phyloP scores from a whole-genome alignment of 306 rosid genomes.

The Spatholobus suberectus region DNA sequence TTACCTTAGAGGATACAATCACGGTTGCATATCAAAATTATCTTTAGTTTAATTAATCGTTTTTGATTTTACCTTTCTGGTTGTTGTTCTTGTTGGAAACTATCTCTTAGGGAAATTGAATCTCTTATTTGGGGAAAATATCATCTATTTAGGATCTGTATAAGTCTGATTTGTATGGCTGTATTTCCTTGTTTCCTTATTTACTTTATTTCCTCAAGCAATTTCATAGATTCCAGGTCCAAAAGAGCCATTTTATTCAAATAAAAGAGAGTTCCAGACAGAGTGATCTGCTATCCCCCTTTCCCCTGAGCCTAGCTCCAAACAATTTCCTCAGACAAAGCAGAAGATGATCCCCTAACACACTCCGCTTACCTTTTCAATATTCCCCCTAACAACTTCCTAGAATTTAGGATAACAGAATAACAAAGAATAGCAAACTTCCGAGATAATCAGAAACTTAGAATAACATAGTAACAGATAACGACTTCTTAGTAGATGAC shows the following conservation, averaged over 20 bases:
- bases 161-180: background rate
- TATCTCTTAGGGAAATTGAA: background rate
- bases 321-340: background rate
- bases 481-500: background rate
- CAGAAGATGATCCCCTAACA: background rate
- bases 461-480: background rate
- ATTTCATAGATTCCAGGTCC: background rate
- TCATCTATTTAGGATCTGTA: background rate
- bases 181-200: background rate
- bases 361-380: background rate
- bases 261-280: background rate
- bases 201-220: background rate
- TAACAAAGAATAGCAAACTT: background rate
- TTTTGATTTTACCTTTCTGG: slow-evolving; percentile 1
- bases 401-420: background rate
- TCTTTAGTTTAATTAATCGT: slow-evolving; percentile 4
- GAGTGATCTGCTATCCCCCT: background rate
- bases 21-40: background rate
- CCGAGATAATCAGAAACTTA: background rate
- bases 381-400: background rate
- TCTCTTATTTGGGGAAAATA: background rate
- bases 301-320: background rate
- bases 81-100: background rate
- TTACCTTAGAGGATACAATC: background rate
- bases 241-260: background rate